Evolutionary conservation across 2,329 filamentous ascomycete genomes (phyloP), one percentile per base, ranked within the genome.

Genomic region (Pseudogymnoascus verrucosus): DNA sequence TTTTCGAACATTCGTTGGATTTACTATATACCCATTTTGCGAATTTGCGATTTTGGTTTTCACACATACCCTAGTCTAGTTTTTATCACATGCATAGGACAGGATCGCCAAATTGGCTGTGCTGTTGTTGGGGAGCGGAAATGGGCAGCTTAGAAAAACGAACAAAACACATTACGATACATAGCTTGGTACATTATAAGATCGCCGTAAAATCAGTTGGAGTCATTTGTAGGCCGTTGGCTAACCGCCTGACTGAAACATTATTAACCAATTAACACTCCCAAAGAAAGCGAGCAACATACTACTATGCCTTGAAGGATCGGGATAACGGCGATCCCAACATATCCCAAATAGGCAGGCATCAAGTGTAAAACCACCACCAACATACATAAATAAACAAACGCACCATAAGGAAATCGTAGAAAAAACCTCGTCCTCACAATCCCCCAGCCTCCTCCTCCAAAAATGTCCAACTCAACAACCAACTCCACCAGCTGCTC

Each of bases 21-120:
- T 34, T 57, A 57, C 28, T 21, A 57, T 57, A 57, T 57, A 57
- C 51, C 51, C 51, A 57, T 5, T 57, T 57, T 34, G 31, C 31
- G 31, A 34, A 12, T 34, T 57, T 6, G 14, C 51, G 16, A 34
- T 2, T 19, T 57, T 57, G 12, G 8, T 16, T 8, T 4, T 57
- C 11, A 7, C 5, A 7, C 28, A 34, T 57, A 34, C 10, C 28
- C 28, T 5, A n/a, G 12, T 34, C n/a, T 57, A 57, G 28, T 36
- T 36, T 54, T 57, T 21, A 34, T 5, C 16, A 34, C 28, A 57
- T 57, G 4, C 10, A 57, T 57, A 8, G 28, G 16, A 36, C 36
- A 34, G 28, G 51, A 34, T 57, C 2, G n/a, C 10, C 19, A 21
- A 34, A 57, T 54, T 42, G 39, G 7, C 3, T 42, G n/a, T 42